phyloP scores from a whole-genome alignment of 306 rosid species.

The Cicer chorassanicum region DNA sequence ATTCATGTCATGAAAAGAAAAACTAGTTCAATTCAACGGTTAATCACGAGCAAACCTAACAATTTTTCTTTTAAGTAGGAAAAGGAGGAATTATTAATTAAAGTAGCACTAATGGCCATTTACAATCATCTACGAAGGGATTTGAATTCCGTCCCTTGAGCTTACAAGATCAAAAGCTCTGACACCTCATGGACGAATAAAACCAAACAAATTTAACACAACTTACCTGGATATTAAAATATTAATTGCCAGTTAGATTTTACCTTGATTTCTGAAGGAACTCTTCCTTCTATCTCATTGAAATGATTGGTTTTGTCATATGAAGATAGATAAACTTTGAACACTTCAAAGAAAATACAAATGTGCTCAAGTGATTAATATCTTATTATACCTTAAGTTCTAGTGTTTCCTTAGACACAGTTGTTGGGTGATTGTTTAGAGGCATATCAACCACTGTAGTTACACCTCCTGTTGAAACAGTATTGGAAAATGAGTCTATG shows the following conservation, averaged over 20 bases:
- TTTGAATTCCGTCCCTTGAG: too few relatives aligned
- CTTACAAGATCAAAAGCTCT: too few relatives aligned
- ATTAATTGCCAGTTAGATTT: neutral
- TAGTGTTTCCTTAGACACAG: slow-evolving; percentile 77
- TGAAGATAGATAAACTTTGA: slow-evolving; percentile 1
- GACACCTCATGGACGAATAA: neutral
- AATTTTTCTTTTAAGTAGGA: too few relatives aligned
- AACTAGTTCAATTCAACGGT: slow-evolving; percentile 19
- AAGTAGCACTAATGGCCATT: too few relatives aligned
- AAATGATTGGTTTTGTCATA: slow-evolving; percentile 29
- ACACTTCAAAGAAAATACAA: neutral
- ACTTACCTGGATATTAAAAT: slow-evolving; percentile 24
- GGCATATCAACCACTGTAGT: slow-evolving; percentile 98
- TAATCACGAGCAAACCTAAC: neutral
- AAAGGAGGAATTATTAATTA: too few relatives aligned
- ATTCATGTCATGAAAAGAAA: slow-evolving; percentile 36
- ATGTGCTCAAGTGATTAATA: slow-evolving; percentile 16
- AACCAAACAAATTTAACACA: slow-evolving; percentile 25
- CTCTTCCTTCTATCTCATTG: slow-evolving; percentile 3
- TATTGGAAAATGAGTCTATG: slow-evolving; percentile 33
- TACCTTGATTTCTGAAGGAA: slow-evolving; percentile 19
- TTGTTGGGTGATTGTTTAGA: slow-evolving; percentile 82
- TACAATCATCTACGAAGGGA: too few relatives aligned
- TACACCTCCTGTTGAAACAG: slow-evolving; percentile 73
- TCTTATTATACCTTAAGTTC: slow-evolving; percentile 69